A percentile compares a stretch with the other conserved stretches of the same genome.
Evolutionary conservation across 2,329 filamentous ascomycete genomes (phyloP).

Genomic region (Rugonectria rugulosa): DNA sequence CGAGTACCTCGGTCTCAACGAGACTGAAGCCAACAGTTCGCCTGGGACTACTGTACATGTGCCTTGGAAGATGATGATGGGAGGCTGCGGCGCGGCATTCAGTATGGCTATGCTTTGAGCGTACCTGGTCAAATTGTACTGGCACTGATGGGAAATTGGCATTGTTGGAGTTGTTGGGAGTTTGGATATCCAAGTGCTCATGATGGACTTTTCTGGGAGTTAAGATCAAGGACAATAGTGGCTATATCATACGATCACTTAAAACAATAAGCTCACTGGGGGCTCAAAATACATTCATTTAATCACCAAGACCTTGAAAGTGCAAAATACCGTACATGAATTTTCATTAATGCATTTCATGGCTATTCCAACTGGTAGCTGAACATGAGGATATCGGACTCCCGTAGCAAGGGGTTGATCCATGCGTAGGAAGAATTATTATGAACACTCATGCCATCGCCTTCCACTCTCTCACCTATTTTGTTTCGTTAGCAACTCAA

Average conservation of each 20-base stretch:
- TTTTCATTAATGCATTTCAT: slow-evolving; percentile 8
- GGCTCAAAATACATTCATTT: too few relatives aligned
- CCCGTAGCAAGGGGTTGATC: too few relatives aligned
- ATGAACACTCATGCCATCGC: too few relatives aligned
- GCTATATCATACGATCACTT: background rate
- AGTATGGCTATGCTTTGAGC: background rate
- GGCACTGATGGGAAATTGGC: background rate
- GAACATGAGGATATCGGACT: too few relatives aligned
- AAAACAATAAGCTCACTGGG: too few relatives aligned
- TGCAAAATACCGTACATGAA: slow-evolving; percentile 13
- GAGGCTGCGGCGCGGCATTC: slow-evolving; percentile 4
- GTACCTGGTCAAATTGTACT: background rate
- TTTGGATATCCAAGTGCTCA: too few relatives aligned
- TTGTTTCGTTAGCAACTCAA: too few relatives aligned
- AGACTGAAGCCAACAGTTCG: slow-evolving; percentile 51
- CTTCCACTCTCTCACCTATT: too few relatives aligned
- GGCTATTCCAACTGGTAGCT: too few relatives aligned
- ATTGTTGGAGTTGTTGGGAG: background rate
- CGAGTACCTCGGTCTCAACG: slow-evolving; percentile 73
- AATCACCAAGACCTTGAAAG: background rate
- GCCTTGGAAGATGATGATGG: slow-evolving; percentile 6
- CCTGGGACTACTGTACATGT: slow-evolving; percentile 8
- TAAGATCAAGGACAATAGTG: background rate
- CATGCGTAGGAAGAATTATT: too few relatives aligned
- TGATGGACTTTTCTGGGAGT: too few relatives aligned